A percentile compares a stretch with the other conserved stretches of the same genome.
These are phyloP conservation scores for Hygrocybe punicea DNA, from an alignment of 768 basidiomycete species.

Conservation along the genomic window DNA sequence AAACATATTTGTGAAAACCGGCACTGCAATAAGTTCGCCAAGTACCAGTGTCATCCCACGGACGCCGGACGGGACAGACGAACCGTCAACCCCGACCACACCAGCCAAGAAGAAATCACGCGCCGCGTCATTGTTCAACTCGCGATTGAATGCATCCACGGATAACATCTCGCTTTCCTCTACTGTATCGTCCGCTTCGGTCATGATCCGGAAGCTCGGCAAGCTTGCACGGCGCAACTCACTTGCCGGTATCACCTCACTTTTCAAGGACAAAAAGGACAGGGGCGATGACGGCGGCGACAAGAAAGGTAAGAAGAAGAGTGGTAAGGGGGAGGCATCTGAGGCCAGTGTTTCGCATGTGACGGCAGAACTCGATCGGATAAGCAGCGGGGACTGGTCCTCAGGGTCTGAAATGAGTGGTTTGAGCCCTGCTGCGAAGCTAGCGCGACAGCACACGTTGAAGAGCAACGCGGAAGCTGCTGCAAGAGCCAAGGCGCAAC, in stretches of 20 bases:
- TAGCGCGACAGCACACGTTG: slow-evolving; percentile 88
- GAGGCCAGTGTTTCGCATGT: slow-evolving; percentile 76
- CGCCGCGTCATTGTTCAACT: slow-evolving; percentile 79
- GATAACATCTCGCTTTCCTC: slow-evolving; percentile 95
- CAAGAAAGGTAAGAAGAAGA: slow-evolving; percentile 48
- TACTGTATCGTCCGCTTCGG: slow-evolving; percentile 90
- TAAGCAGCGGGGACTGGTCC: slow-evolving; percentile 56
- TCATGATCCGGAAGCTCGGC: slow-evolving; percentile 95
- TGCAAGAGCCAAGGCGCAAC: slow-evolving; percentile 56
- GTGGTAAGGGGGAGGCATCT: slow-evolving; percentile 60
- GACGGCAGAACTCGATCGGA: slow-evolving; percentile 78
- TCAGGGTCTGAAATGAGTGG: slow-evolving; percentile 60
- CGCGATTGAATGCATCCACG: slow-evolving; percentile 80
- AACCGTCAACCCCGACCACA: slow-evolving; percentile 42
- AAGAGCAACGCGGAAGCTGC: slow-evolving; percentile 82
- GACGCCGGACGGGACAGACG: slow-evolving; percentile 32
- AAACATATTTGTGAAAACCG: slow-evolving; percentile 1
- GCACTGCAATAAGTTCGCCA: slow-evolving; percentile 4
- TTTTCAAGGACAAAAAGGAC: slow-evolving; percentile 85
- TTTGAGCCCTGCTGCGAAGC: slow-evolving; percentile 83
- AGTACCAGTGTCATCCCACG: background rate
- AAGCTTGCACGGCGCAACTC: slow-evolving; percentile 87
- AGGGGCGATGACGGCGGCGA: slow-evolving; percentile 44
- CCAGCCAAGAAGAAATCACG: slow-evolving; percentile 69
- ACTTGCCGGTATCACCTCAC: slow-evolving; percentile 82